A percentile compares a stretch with the other conserved stretches of the same genome.
Evolutionary conservation across 2,329 filamentous ascomycete species (phyloP).

Genomic region (Penicillium capsulatum): DNA sequence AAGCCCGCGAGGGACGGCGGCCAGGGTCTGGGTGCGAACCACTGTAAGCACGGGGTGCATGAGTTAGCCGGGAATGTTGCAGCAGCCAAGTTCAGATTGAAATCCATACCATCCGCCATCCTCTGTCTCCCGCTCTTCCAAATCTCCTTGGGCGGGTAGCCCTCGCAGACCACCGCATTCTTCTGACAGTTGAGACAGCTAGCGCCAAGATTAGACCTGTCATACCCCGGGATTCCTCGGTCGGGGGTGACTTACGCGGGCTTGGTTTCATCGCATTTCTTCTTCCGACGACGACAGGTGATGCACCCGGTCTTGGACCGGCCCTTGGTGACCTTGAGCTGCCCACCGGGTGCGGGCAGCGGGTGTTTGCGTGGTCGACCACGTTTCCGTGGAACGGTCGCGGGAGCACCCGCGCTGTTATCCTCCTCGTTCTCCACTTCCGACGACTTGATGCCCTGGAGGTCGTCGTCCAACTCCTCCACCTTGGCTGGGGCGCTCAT

Average conservation of each 20-base stretch:
- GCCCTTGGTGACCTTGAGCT: conserved; percentile 72
- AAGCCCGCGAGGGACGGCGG: conserved; percentile 43
- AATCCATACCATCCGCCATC: conserved; percentile 56
- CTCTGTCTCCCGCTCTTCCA: conserved; percentile 83
- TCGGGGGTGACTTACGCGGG: conserved; percentile 33
- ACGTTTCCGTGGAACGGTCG: conserved; percentile 55
- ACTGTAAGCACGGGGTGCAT: conserved; percentile 17
- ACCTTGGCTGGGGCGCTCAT: conserved; percentile 48
- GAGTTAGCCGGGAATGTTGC: conserved; percentile 9
- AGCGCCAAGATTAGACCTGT: neutral
- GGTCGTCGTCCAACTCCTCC: conserved; percentile 49
- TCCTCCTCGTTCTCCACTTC: conserved; percentile 23
- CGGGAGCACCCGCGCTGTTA: conserved; percentile 29
- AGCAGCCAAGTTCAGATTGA: conserved; percentile 4
- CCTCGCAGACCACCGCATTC: conserved; percentile 87
- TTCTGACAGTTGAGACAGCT: conserved; percentile 75
- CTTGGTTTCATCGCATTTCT: conserved; percentile 53
- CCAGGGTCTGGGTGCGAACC: conserved; percentile 31
- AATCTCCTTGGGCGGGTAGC: conserved; percentile 78
- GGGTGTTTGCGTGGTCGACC: conserved; percentile 81
- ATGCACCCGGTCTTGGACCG: conserved; percentile 56
- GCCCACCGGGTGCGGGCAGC: conserved; percentile 53
- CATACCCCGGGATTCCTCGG: neutral
- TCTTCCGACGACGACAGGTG: conserved; percentile 58
- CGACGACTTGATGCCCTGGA: conserved; percentile 31